A percentile compares a stretch with the other conserved stretches of the same genome.
These are phyloP conservation scores for Acanthamoeba triangularis DNA, from an alignment of 208 protist genomes.

Conservation along the genomic window DNA sequence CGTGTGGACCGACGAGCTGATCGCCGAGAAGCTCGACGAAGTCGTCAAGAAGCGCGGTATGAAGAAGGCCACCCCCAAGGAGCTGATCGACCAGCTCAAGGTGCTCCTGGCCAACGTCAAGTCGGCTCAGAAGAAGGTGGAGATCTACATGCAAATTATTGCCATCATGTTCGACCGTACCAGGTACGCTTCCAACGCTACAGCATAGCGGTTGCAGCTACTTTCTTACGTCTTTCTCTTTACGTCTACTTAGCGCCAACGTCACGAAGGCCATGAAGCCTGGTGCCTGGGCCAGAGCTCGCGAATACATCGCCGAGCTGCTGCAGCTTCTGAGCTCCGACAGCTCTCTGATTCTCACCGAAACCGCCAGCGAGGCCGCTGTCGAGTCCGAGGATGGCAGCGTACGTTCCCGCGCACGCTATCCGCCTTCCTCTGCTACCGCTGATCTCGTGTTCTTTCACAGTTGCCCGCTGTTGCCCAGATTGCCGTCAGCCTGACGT, in stretches of 20 bases:
- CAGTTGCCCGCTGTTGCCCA: background rate
- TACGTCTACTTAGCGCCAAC: constrained; percentile 18
- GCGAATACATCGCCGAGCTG: constrained; percentile 43
- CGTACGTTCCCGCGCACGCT: background rate
- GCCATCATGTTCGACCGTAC: constrained; percentile 69
- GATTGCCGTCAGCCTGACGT: constrained; percentile 85
- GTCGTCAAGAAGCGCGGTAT: constrained; percentile 67
- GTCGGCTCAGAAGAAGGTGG: constrained; percentile 57
- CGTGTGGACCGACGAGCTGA: constrained; percentile 64
- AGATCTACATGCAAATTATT: constrained; percentile 66
- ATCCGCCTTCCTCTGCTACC: background rate
- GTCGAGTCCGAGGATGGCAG: constrained; percentile 25
- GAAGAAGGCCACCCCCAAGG: constrained; percentile 55
- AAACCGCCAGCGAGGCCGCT: constrained; percentile 25
- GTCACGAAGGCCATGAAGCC: constrained; percentile 70
- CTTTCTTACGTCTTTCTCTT: background rate
- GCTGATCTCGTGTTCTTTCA: background rate
- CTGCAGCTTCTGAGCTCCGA: constrained; percentile 33
- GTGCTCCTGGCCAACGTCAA: constrained; percentile 68
- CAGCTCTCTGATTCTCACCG: constrained; percentile 21
- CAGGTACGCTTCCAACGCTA: background rate
- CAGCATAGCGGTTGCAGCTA: background rate
- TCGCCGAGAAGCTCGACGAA: constrained; percentile 49
- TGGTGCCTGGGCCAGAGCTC: background rate
- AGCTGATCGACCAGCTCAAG: constrained; percentile 63